phyloP scores from a whole-genome alignment of 257 asterid genomes.

The Solanum clarkiae region DNA sequence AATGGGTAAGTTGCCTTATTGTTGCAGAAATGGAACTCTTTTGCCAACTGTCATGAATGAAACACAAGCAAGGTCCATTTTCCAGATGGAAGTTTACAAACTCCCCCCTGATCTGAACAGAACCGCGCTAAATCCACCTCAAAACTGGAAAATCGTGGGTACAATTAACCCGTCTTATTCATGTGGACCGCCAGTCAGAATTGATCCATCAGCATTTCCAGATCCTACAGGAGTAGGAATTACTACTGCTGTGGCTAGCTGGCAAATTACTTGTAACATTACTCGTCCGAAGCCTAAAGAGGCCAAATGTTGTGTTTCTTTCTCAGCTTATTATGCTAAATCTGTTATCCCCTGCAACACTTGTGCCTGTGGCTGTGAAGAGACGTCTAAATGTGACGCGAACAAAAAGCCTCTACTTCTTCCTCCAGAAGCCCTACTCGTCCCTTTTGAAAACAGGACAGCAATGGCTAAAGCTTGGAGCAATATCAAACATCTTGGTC shows the following conservation, averaged over 20 bases:
- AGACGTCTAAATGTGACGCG: conserved; percentile 21
- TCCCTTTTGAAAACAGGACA: conserved; percentile 57
- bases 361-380: conserved; percentile 77
- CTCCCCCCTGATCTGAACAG: conserved; percentile 76
- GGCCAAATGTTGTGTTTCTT: conserved; percentile 72
- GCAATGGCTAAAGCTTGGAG: conserved; percentile 54
- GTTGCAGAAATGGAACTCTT: conserved; percentile 66
- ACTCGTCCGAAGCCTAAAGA: conserved; percentile 45
- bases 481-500: conserved; percentile 14
- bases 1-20: conserved; percentile 60
- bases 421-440: conserved; percentile 65
- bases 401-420: conserved; percentile 32
- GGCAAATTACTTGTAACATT: conserved; percentile 76
- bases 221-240: conserved; percentile 56
- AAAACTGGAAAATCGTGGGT: conserved; percentile 68
- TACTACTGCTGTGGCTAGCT: conserved; percentile 50
- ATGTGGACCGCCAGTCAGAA: conserved; percentile 68
- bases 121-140: conserved; percentile 67
- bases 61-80: conserved; percentile 53
- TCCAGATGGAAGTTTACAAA: conserved; percentile 75
- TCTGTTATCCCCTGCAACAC: conserved; percentile 67
- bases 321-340: conserved; percentile 63
- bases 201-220: conserved; percentile 56
- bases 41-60: conserved; percentile 64
- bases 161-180: conserved; percentile 53